Evolutionary conservation across 495 filamentous ascomycete genomes (phyloP).

Genomic region (Trichoderma parareesei): DNA sequence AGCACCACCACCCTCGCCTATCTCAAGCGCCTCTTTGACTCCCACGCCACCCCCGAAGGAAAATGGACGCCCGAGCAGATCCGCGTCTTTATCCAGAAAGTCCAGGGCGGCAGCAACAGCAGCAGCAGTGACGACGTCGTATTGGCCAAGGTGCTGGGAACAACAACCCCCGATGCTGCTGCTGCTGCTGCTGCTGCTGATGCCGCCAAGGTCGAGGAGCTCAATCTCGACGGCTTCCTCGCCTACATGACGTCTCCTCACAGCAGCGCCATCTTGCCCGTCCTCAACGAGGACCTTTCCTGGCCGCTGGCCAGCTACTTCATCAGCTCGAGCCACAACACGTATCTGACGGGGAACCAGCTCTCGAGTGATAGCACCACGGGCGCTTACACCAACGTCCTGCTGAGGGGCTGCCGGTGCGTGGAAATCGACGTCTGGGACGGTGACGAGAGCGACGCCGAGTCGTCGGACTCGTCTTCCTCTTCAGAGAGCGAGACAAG

Average conservation of each 20-base stretch:
- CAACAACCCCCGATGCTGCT: too few relatives aligned
- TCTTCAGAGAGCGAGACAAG: slow-evolving; percentile 23
- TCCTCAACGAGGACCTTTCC: slow-evolving; percentile 40
- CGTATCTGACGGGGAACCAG: slow-evolving; percentile 88
- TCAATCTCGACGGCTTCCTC: slow-evolving; percentile 45
- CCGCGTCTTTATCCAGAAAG: slow-evolving; percentile 27
- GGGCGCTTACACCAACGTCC: slow-evolving; percentile 75
- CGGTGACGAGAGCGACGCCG: slow-evolving; percentile 50
- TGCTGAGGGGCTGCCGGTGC: slow-evolving; percentile 78
- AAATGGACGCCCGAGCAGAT: slow-evolving; percentile 31
- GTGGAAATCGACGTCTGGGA: slow-evolving; percentile 97
- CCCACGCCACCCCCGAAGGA: slow-evolving; percentile 25
- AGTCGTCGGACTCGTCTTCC: slow-evolving; percentile 13
- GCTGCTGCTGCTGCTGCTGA: too few relatives aligned
- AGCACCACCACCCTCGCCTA: slow-evolving; percentile 24
- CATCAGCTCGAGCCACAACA: slow-evolving; percentile 90
- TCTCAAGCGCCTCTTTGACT: slow-evolving; percentile 30
- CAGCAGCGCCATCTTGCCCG: slow-evolving; percentile 36
- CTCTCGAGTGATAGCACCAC: slow-evolving; percentile 74
- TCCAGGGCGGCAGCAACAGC: slow-evolving; percentile 30
- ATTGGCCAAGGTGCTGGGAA: too few relatives aligned
- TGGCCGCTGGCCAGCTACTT: slow-evolving; percentile 81
- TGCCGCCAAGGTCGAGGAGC: slow-evolving; percentile 3
- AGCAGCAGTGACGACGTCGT: slow-evolving; percentile 11
- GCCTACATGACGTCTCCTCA: slow-evolving; percentile 52